Conservation (phyloP, 495 filamentous ascomycete species). For the Bacidia rubella region DNA sequence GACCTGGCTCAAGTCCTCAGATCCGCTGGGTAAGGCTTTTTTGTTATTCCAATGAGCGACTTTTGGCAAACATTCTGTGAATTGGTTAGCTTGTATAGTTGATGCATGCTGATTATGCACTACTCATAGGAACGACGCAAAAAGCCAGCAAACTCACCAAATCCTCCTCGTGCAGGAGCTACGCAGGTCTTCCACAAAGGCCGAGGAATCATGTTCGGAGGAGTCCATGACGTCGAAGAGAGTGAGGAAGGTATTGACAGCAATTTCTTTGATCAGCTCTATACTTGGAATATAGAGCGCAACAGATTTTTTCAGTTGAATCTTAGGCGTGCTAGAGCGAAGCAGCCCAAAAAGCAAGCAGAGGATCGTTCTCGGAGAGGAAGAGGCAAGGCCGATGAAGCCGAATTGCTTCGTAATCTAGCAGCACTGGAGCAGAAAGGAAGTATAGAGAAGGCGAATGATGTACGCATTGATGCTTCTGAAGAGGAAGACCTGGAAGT, state of each 20-base stretch:
- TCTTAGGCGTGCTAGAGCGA: slow-evolving; percentile 54
- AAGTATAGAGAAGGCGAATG: slow-evolving; percentile 40
- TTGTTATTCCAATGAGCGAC: not conserved
- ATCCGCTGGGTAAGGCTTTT: slow-evolving; percentile 53
- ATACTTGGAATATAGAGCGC: slow-evolving; percentile 83
- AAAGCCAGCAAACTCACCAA: slow-evolving; percentile 78
- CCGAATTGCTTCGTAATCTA: slow-evolving; percentile 74
- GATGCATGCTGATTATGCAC: not conserved
- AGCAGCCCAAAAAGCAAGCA: slow-evolving; percentile 45
- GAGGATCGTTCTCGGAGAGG: slow-evolving; percentile 45
- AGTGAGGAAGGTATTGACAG: slow-evolving; percentile 92
- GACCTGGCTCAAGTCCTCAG: slow-evolving; percentile 43
- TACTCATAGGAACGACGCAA: slow-evolving; percentile 55
- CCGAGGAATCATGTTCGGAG: slow-evolving; percentile 83
- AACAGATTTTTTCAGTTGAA: slow-evolving; percentile 81
- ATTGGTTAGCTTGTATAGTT: not conserved
- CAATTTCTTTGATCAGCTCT: slow-evolving; percentile 84
- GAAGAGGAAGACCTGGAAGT: slow-evolving; percentile 35
- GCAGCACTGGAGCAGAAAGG: slow-evolving; percentile 63
- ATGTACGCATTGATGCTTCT: slow-evolving; percentile 38
- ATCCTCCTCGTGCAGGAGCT: slow-evolving; percentile 67
- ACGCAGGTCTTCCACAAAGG: slow-evolving; percentile 91
- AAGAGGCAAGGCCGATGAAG: slow-evolving; percentile 70
- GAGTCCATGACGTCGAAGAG: slow-evolving; percentile 86
- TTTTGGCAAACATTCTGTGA: not conserved